A percentile compares a stretch with the other conserved stretches of the same genome.
phyloP scores from a whole-genome alignment of 441 rosid species.

The Mallotus repandus region DNA sequence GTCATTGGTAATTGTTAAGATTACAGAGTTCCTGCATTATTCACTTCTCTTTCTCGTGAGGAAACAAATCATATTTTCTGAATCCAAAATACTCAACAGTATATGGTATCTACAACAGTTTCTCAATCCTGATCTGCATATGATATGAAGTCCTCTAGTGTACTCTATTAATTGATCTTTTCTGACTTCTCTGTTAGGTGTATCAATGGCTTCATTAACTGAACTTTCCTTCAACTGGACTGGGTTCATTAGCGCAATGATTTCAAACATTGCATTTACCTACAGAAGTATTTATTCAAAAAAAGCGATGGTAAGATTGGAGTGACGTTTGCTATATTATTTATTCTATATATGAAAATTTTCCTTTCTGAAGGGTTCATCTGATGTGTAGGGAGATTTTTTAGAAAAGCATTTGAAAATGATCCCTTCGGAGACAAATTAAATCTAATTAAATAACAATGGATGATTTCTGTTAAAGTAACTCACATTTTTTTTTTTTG shows the following conservation, averaged over 20 bases:
- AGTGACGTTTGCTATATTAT: background rate
- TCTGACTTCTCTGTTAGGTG: slow-evolving; percentile 39
- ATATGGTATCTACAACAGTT: background rate
- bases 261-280: slow-evolving; percentile 63
- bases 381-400: background rate
- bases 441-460: background rate
- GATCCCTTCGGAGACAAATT: background rate
- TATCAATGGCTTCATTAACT: slow-evolving; percentile 63
- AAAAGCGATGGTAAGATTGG: slow-evolving; percentile 59
- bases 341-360: background rate
- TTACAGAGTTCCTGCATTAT: background rate
- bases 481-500: no score
- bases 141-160: background rate
- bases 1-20: slow-evolving; percentile 40
- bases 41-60: background rate
- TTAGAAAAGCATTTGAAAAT: background rate
- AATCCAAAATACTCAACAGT: background rate
- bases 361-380: background rate
- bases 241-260: slow-evolving; percentile 67
- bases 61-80: background rate
- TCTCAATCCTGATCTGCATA: background rate
- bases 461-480: background rate
- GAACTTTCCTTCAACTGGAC: slow-evolving; percentile 74
- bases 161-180: slow-evolving; percentile 8
- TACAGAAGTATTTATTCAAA: slow-evolving; percentile 69